Base-by-base conservation (phyloP, 768 basidiomycete genomes). In the Hemileccinum rubropunctum region DNA sequence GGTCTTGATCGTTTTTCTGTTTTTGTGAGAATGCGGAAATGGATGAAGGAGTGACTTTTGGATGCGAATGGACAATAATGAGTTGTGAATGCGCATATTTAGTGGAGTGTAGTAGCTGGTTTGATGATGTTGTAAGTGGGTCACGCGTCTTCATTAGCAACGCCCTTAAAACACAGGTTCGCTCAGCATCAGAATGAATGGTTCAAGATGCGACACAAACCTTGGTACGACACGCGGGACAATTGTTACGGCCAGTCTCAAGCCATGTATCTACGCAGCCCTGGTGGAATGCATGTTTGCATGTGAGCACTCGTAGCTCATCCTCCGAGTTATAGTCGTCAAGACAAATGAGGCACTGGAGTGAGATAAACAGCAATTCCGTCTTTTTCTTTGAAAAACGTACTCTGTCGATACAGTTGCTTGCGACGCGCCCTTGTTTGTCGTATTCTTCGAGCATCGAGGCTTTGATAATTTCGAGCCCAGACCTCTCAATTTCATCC, bases 231-330 rank as follows among this genome's bases (percentile, higher is more conserved):
- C 94, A 97, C 7, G 91, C 91, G 30, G 94, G 94, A 66, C 94
- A 97, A 51, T 91, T 91, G 60, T 97, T 97, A 49, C 84, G 77
- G 3, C 93, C 92, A 6, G 79, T 82, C 64, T 84, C 79, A 30
- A 95, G 73, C 91, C 94, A 95, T 52, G 77, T 83, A 62, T 97
- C 94, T 6, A 97, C 91, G 58, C 94, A 97, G 18, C 66, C 71
- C 60, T 83, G 83, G 63, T 98, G 94, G 77, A 94, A 98, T n/a
- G 81, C 84, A 70, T 98, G 94, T 55, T 81, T 79, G 68, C 95
- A 97, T 6, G 71, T 71, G 72, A 98, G 77, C 30, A 97, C 70
- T 21, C 95, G 83, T 42, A 95, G 69, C 23, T 92, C 84, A 39
- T 92, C 89, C 38, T 88, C 84, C 2, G 73, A 64, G 28, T 78